phyloP scores from a whole-genome alignment of 441 rosid genomes.

The Populus hybrid region DNA sequence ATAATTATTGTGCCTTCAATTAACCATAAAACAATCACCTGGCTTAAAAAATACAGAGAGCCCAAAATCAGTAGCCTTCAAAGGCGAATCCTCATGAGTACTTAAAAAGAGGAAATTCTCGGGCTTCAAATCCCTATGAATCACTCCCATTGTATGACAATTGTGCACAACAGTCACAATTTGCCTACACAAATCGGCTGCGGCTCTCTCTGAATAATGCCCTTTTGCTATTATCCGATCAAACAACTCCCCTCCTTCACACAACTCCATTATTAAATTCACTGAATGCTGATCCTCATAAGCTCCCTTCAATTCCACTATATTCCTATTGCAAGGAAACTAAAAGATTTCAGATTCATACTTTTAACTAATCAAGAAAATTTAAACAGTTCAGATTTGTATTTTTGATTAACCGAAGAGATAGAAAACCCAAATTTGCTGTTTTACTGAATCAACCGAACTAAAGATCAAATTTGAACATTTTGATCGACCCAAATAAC shows the following conservation, averaged over 20 bases:
- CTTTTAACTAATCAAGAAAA: not conserved
- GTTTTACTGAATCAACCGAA: not conserved
- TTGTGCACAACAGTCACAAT: constrained; percentile 33
- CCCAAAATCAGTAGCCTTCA: constrained; percentile 37
- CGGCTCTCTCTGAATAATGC: constrained; percentile 34
- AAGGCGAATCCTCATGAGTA: constrained; percentile 25
- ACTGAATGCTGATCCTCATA: constrained; percentile 31
- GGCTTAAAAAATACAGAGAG: constrained; percentile 38
- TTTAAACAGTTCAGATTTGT: not conserved
- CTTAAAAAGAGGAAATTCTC: constrained; percentile 33
- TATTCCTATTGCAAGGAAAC: constrained; percentile 25
- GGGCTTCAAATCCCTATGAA: constrained; percentile 35
- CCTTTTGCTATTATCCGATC: constrained; percentile 38
- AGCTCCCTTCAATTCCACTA: constrained; percentile 38
- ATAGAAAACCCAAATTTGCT: not conserved
- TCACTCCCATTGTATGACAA: constrained; percentile 30
- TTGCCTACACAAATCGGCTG: constrained; percentile 27
- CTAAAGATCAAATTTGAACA: not conserved
- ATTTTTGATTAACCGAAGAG: not conserved
- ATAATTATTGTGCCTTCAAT: not conserved
- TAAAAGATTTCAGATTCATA: not conserved
- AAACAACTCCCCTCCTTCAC: constrained; percentile 2
- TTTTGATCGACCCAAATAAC: not conserved
- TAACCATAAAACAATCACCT: constrained; percentile 15
- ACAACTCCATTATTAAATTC: constrained; percentile 35